phyloP scores from a whole-genome alignment of 1,284 basidiomycete species.

The Meripilus lineatus region DNA sequence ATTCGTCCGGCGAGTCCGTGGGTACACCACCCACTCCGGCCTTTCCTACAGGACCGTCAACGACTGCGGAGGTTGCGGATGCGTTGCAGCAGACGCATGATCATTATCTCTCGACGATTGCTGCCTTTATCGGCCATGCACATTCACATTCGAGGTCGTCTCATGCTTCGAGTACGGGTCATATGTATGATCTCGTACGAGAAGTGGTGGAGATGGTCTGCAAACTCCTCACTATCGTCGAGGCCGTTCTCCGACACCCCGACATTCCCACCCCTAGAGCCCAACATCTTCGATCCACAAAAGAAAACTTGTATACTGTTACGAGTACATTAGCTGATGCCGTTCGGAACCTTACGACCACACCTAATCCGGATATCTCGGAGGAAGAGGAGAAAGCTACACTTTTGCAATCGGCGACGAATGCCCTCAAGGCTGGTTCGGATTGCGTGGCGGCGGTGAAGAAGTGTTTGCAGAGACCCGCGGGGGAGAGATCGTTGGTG shows the following conservation, averaged over 20 bases:
- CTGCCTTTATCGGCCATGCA: conserved; percentile 95
- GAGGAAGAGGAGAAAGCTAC: conserved; percentile 81
- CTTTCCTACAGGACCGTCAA: conserved; percentile 69
- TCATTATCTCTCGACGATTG: conserved; percentile 88
- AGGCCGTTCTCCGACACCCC: conserved; percentile 75
- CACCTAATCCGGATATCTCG: conserved; percentile 45
- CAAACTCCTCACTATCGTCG: conserved; percentile 88
- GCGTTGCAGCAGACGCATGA: conserved; percentile 78
- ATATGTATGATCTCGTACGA: conserved; percentile 90
- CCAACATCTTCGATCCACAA: conserved; percentile 60
- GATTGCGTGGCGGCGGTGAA: conserved; percentile 85
- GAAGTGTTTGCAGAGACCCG: conserved; percentile 59
- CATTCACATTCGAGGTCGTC: conserved; percentile 88
- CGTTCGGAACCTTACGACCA: conserved; percentile 66
- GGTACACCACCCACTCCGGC: conserved; percentile 41
- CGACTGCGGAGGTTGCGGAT: conserved; percentile 61
- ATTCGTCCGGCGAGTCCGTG: conserved; percentile 36
- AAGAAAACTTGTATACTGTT: conserved; percentile 81
- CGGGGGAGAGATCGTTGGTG: conserved; percentile 57
- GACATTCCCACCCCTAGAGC: conserved; percentile 53
- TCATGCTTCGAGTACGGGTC: conserved; percentile 88
- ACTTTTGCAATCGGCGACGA: conserved; percentile 80
- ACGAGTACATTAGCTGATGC: conserved; percentile 87
- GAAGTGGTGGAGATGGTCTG: conserved; percentile 93
- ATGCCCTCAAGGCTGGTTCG: conserved; percentile 81